A percentile compares a stretch with the other conserved stretches of the same genome.
Conservation (phyloP, 2,329 filamentous ascomycete species). For the Aspergillus pseudoglaucus region DNA sequence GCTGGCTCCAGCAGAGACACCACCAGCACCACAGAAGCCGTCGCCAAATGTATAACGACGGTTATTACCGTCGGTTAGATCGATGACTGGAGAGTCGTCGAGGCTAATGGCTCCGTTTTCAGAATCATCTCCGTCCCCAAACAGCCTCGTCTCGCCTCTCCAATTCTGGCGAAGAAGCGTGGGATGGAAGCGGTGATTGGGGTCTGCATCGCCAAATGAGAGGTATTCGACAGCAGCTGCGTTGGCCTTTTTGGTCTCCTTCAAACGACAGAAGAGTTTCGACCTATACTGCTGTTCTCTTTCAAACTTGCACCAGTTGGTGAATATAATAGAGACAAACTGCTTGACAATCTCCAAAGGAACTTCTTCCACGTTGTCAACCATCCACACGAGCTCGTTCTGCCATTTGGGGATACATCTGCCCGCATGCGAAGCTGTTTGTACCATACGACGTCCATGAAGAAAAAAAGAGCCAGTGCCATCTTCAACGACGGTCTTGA, state of each 20-base stretch:
- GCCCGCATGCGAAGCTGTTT: slow-evolving; percentile 24
- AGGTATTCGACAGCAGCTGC: slow-evolving; percentile 26
- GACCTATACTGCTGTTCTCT: slow-evolving; percentile 24
- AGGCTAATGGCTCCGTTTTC: slow-evolving; percentile 1
- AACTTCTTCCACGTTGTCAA: slow-evolving; percentile 40
- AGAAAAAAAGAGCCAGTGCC: slow-evolving; percentile 22
- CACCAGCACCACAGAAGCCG: slow-evolving; percentile 66
- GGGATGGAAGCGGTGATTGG: slow-evolving; percentile 7
- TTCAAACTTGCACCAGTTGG: slow-evolving; percentile 42
- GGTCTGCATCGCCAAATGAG: slow-evolving; percentile 23
- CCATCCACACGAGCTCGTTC: slow-evolving; percentile 43
- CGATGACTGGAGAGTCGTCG: slow-evolving; percentile 9
- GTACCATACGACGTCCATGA: slow-evolving; percentile 32
- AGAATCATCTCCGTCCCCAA: slow-evolving; percentile 18
- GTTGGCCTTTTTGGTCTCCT: slow-evolving; percentile 17
- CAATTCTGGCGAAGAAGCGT: slow-evolving; percentile 23
- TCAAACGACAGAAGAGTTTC: slow-evolving; percentile 29
- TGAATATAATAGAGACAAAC: slow-evolving; percentile 44
- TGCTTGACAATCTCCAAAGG: slow-evolving; percentile 30
- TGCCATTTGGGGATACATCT: slow-evolving; percentile 26
- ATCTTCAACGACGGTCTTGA: slow-evolving; percentile 31
- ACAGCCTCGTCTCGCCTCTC: slow-evolving; percentile 26
- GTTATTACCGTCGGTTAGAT: slow-evolving; percentile 13
- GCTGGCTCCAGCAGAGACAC: slow-evolving; percentile 59
- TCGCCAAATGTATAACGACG: slow-evolving; percentile 62